These are phyloP conservation scores for Intubia oerlemansii DNA, from an alignment of 2,329 filamentous ascomycete species.

Conservation along the genomic window DNA sequence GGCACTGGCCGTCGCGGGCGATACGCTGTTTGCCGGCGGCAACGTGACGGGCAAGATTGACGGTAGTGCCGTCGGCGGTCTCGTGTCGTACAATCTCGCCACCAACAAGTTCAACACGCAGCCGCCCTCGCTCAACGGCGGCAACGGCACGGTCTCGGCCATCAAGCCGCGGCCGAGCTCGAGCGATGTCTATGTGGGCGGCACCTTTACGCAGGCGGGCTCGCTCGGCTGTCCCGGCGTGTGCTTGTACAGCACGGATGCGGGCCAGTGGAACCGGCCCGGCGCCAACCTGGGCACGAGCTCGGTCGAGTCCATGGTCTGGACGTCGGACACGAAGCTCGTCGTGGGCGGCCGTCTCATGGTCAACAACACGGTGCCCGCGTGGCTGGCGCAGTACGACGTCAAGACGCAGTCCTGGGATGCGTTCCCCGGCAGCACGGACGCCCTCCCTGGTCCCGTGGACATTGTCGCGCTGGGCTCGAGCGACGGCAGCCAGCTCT, in stretches of 20 bases:
- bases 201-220: conserved; percentile 65
- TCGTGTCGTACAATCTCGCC: conserved; percentile 61
- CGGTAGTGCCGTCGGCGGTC: conserved; percentile 41
- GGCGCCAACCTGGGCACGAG: conserved; percentile 47
- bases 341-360: conserved; percentile 60
- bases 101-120: conserved; percentile 44
- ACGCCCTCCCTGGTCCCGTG: conserved; percentile 56
- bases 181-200: conserved; percentile 65
- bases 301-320: conserved; percentile 49
- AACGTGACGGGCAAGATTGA: conserved; percentile 50
- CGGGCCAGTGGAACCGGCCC: conserved; percentile 59
- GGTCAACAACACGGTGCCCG: conserved; percentile 36
- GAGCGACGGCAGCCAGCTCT: conserved; percentile 49
- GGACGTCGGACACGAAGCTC: conserved; percentile 50
- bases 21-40: conserved; percentile 65
- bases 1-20: conserved; percentile 43
- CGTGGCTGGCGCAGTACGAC: conserved; percentile 54
- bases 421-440: conserved; percentile 33
- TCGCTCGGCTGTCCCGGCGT: conserved; percentile 63
- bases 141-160: conserved; percentile 49
- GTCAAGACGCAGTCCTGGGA: conserved; percentile 45
- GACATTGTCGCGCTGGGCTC: conserved; percentile 57
- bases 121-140: conserved; percentile 53
- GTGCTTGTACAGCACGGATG: conserved; percentile 54
- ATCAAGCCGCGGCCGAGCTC: conserved; percentile 53